phyloP scores from a whole-genome alignment of 768 basidiomycete species.

The Jaapia argillacea region DNA sequence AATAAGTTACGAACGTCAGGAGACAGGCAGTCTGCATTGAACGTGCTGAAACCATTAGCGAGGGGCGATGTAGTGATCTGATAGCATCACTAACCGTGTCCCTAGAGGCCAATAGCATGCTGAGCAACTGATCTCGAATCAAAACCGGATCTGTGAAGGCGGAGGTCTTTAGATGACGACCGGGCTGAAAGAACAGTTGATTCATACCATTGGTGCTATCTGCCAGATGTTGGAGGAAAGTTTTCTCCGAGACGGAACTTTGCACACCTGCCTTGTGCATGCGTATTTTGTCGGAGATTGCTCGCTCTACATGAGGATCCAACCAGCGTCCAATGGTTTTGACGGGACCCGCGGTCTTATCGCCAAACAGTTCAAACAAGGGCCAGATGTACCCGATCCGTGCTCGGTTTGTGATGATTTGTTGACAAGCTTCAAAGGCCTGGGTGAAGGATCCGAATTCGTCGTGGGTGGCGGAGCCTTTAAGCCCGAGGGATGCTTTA shows the following conservation, averaged over 20 bases:
- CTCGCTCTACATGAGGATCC: slow-evolving; percentile 51
- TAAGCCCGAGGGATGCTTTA: slow-evolving; percentile 34
- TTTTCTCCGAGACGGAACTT: slow-evolving; percentile 39
- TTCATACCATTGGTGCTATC: slow-evolving; percentile 55
- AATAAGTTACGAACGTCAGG: slow-evolving; percentile 61
- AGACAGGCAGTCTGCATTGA: slow-evolving; percentile 50
- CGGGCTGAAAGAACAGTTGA: slow-evolving; percentile 3
- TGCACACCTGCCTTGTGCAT: slow-evolving; percentile 27
- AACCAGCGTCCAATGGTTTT: slow-evolving; percentile 32
- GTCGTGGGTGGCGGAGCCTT: slow-evolving; percentile 51
- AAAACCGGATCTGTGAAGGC: slow-evolving; percentile 40
- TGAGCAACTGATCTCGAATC: slow-evolving; percentile 72
- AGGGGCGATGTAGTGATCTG: neutral
- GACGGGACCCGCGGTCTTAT: slow-evolving; percentile 25
- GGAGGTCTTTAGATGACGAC: neutral
- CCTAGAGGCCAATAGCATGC: slow-evolving; percentile 64
- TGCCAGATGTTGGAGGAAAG: slow-evolving; percentile 57
- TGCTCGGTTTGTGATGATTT: slow-evolving; percentile 23
- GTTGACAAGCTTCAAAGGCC: slow-evolving; percentile 30
- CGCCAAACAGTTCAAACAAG: slow-evolving; percentile 28
- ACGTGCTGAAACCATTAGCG: neutral
- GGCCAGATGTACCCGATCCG: slow-evolving; percentile 33
- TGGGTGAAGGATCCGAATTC: slow-evolving; percentile 47
- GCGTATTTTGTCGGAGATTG: slow-evolving; percentile 34
- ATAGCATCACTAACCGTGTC: slow-evolving; percentile 49